These are phyloP conservation scores for Linnemannia exigua DNA, from an alignment of 192 early-diverging fungal genomes.

Conservation along the genomic window DNA sequence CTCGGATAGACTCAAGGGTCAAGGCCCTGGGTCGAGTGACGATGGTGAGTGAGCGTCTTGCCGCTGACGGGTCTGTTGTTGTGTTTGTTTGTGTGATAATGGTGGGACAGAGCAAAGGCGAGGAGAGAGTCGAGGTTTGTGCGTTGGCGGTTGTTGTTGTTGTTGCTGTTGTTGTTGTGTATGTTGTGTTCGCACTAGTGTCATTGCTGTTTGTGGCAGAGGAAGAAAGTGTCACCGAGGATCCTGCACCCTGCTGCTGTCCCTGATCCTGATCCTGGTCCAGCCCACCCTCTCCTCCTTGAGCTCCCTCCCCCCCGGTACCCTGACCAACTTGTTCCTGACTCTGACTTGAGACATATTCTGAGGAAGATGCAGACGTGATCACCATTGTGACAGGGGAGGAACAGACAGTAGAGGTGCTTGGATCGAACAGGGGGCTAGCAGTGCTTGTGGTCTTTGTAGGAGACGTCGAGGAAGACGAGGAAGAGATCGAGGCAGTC, in stretches of 20 bases:
- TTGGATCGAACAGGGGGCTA: not conserved
- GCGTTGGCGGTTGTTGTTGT: not conserved
- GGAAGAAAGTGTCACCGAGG: constrained; percentile 4
- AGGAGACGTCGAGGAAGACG: not conserved
- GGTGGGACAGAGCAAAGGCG: constrained; percentile 2
- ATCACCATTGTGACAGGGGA: constrained; percentile 8
- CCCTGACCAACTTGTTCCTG: not conserved
- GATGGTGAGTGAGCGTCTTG: constrained; percentile 34
- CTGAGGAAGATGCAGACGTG: not conserved
- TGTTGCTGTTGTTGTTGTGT: not conserved
- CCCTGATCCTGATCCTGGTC: constrained; percentile 11
- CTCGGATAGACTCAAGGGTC: constrained; percentile 21
- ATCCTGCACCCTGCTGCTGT: not conserved
- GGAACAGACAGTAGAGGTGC: not conserved
- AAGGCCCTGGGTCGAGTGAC: constrained; percentile 32
- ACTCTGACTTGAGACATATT: not conserved
- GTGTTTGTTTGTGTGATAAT: not conserved
- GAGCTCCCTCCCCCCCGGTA: not conserved
- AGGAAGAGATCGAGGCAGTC: not conserved
- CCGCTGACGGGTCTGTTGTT: constrained; percentile 5
- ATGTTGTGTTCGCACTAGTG: not conserved
- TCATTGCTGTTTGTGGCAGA: not conserved
- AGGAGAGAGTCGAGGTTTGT: constrained; percentile 1
- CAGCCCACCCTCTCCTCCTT: too few species aligned
- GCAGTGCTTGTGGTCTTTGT: not conserved